A percentile compares a stretch with the other conserved stretches of the same genome.
Evolutionary conservation across 2,329 filamentous ascomycete species (phyloP).

Genomic region (Pseudogymnoascus sp.): DNA sequence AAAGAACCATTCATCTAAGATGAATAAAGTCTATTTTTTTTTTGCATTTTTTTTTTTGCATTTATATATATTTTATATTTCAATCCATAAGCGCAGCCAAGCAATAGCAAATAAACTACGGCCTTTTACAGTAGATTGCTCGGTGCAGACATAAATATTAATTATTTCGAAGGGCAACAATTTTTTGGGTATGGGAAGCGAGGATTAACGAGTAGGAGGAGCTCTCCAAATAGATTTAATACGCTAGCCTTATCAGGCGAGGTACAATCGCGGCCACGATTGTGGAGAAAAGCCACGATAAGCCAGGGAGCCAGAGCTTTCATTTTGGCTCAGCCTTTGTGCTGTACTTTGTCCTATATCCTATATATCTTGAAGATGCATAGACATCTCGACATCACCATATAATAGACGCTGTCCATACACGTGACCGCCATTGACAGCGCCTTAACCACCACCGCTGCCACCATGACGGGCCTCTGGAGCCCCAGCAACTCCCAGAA

Average conservation of each 20-base stretch:
- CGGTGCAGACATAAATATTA: too few relatives aligned
- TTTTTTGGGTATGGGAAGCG: not conserved
- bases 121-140: not conserved
- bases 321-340: not conserved
- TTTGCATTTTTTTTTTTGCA: conserved; percentile 10
- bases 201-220: not conserved
- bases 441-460: not conserved
- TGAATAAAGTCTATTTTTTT: not conserved
- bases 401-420: not conserved
- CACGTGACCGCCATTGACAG: not conserved
- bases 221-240: not conserved
- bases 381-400: not conserved
- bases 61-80: not conserved
- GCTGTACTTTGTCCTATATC: not conserved
- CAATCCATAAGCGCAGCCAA: not conserved
- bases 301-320: conserved; percentile 7
- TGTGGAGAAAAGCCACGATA: conserved; percentile 9
- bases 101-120: not conserved
- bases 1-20: conserved; percentile 12
- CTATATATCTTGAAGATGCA: not conserved
- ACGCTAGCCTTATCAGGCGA: conserved; percentile 5
- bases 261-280: conserved; percentile 9
- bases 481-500: conserved; percentile 14
- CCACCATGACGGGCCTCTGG: conserved; percentile 26
- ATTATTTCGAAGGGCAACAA: not conserved